Evolutionary conservation across 2,329 filamentous ascomycete species (phyloP), one percentile per base, ranked within the genome.

Genomic region (Stemphylium beticola): DNA sequence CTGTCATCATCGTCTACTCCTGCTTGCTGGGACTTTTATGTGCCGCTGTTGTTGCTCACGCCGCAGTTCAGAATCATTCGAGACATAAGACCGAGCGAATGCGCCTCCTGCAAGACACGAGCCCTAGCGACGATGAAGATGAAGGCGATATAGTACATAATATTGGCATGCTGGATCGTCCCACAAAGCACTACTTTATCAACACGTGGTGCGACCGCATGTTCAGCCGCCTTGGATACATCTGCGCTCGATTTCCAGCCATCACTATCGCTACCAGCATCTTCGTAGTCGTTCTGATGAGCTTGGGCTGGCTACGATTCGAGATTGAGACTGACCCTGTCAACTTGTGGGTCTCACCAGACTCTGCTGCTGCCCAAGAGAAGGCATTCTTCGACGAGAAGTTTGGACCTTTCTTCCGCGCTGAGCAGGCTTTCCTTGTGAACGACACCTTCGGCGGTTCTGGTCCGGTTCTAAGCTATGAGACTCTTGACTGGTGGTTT

Each of bases 401-500:
- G 65, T 99, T 99, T 72, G 96, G 95, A 0, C 92, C 93, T 0
- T 99, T 99, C 71, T 99, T 95, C 77, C 90, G 95, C 36, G 90
- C 93, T 0, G 91, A 99, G 74, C 95, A 99, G 76, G 86, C 88
- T 0, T 99, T 99, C 74, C 76, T 99, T 12, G 92, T 98, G 58
- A 99, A 98, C 60, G 93, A 97, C 64, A 92, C 87, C 0, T 74
- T 83, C 0, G 81, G 81, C 2, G 85, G 85, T 0, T 82, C 87
- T 2, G 87, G 89, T 0, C 90, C 92, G 0, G 92, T 98, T 1
- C 78, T 99, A 52, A 92, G 85, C 74, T 95, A 96, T 63, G 91
- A 97, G 8, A 97, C 90, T 0, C 81, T 99, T 9, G 80, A 83
- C 22, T 99, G 95, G 95, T 98, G 93, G 95, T 91, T 95, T 70